These are phyloP conservation scores for Cyclotella distinguenda DNA, from an alignment of 108 stramenopile species.

Conservation along the genomic window DNA sequence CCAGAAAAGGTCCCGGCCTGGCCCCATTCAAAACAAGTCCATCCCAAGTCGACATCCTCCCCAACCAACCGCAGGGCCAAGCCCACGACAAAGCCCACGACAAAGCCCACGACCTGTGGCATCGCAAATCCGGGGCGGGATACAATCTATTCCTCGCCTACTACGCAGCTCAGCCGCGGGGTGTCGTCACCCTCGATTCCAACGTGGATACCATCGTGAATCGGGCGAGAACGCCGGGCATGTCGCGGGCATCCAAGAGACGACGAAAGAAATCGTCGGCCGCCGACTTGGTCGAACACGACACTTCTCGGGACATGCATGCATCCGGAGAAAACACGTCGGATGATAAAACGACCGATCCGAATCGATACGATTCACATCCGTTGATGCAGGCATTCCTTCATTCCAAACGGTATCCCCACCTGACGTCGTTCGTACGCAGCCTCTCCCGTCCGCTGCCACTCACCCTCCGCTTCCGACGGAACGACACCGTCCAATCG, in stretches of 20 bases:
- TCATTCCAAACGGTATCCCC: constrained; percentile 17
- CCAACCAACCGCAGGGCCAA: neutral
- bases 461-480: constrained; percentile 46
- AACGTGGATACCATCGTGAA: neutral
- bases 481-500: constrained; percentile 8
- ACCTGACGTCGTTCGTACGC: constrained; percentile 20
- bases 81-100: neutral
- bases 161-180: constrained; percentile 59
- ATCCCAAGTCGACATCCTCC: neutral
- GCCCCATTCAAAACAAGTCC: no score
- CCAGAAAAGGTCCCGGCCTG: constrained; percentile 23
- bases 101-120: constrained; percentile 53
- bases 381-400: constrained; percentile 42
- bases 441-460: constrained; percentile 43
- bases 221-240: constrained; percentile 18
- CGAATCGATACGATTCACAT: constrained; percentile 19
- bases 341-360: no score
- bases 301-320: no score
- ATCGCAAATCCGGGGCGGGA: constrained; percentile 66
- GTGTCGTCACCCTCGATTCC: constrained; percentile 34
- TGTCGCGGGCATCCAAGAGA: constrained; percentile 67
- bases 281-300: no score
- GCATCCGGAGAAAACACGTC: no score
- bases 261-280: constrained; percentile 63
- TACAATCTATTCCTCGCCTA: constrained; percentile 63